These are phyloP conservation scores for Radiomyces spectabilis DNA, from an alignment of 192 early-diverging fungal species.

Conservation along the genomic window DNA sequence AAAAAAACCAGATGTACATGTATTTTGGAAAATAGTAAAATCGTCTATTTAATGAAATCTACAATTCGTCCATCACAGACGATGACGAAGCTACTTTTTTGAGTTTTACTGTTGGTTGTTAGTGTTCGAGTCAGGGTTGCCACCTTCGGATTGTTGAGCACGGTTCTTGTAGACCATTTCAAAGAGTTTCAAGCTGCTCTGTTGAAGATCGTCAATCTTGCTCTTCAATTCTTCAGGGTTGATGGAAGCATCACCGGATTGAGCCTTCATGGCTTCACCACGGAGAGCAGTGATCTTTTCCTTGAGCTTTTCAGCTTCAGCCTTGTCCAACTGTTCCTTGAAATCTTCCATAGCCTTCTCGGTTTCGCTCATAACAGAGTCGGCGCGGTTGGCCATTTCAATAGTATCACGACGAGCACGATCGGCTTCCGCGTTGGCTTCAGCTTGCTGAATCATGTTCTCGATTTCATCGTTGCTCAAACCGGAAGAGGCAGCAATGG, in stretches of 20 bases:
- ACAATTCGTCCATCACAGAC: too few species aligned
- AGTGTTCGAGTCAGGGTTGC: too few species aligned
- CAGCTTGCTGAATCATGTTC: constrained; percentile 91
- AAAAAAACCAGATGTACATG: too few species aligned
- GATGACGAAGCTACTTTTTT: too few species aligned
- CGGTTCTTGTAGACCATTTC: constrained; percentile 94
- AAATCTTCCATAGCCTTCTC: constrained; percentile 95
- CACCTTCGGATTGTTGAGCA: constrained; percentile 12
- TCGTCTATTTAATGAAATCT: too few species aligned
- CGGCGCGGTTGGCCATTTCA: constrained; percentile 90
- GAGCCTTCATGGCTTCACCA: constrained; percentile 65
- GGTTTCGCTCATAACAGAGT: constrained; percentile 85
- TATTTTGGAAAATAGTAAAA: too few species aligned
- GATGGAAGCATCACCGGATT: constrained; percentile 52
- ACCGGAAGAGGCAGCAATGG: constrained; percentile 92
- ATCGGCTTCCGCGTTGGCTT: constrained; percentile 87
- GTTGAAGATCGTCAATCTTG: constrained; percentile 81
- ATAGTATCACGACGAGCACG: constrained; percentile 91
- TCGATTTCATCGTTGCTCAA: constrained; percentile 92
- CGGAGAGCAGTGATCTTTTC: constrained; percentile 76
- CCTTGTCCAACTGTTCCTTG: constrained; percentile 89
- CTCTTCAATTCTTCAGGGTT: constrained; percentile 85
- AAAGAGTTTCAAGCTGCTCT: constrained; percentile 89
- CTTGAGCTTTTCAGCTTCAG: constrained; percentile 83
- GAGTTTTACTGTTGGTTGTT: too few species aligned